Evolutionary conservation across 176 grass and related monocot genomes (phyloP).

Genomic region (Carex littledalei): DNA sequence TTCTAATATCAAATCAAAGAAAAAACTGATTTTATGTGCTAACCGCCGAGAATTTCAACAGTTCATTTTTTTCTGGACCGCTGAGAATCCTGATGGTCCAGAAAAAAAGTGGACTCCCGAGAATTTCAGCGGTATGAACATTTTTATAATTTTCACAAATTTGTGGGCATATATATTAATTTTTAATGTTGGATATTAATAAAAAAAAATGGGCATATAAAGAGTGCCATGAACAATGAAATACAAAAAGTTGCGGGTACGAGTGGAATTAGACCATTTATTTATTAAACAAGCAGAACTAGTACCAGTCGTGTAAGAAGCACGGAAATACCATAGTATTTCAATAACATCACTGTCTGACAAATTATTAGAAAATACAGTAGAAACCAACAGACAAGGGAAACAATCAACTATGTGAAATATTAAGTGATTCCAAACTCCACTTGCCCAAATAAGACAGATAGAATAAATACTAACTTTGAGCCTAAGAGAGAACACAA

Average conservation of each 20-base stretch:
- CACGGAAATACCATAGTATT: constrained; percentile 1
- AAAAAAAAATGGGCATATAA: neutral
- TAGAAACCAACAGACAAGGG: constrained; percentile 28
- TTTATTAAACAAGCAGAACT: neutral
- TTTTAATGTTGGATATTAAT: no score
- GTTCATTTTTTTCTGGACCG: no score
- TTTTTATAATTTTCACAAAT: no score
- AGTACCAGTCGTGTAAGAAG: neutral
- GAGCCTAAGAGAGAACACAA: neutral
- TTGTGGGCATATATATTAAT: no score
- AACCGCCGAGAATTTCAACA: no score
- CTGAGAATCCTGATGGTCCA: no score
- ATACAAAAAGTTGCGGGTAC: neutral
- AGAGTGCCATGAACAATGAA: neutral
- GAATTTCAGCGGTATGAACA: no score
- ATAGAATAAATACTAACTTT: constrained; percentile 2
- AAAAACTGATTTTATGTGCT: no score
- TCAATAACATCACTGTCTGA: constrained; percentile 28
- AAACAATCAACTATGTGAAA: constrained; percentile 27
- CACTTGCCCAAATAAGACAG: constrained; percentile 18
- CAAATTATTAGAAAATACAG: constrained; percentile 47
- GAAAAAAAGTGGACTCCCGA: no score
- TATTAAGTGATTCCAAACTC: constrained; percentile 16
- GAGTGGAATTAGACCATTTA: neutral
- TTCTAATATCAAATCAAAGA: no score